Evolutionary conservation across 345 rosid genomes (phyloP).

Genomic region (Populus simonii): DNA sequence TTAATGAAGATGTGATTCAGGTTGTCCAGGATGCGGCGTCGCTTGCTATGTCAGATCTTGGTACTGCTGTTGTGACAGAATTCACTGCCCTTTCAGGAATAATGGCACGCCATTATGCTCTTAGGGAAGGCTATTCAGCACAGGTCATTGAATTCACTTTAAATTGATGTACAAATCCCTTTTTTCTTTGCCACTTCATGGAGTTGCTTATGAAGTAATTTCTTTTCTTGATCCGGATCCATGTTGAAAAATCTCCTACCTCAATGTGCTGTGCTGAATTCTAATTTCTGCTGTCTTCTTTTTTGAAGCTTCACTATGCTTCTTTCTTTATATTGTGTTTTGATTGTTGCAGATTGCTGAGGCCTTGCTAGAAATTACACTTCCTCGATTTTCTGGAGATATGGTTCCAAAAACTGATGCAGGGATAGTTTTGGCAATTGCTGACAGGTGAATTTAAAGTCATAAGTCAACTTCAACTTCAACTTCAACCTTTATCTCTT

Average conservation of each 20-base stretch:
- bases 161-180: neutral
- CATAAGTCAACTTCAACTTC: slow-evolving; percentile 9
- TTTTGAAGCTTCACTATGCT: slow-evolving; percentile 9
- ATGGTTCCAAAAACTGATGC: slow-evolving; percentile 73
- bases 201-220: neutral
- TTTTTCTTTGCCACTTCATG: slow-evolving; percentile 8
- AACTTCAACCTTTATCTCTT: neutral
- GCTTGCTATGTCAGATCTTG: slow-evolving; percentile 96
- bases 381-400: slow-evolving; percentile 94
- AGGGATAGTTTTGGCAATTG: slow-evolving; percentile 84
- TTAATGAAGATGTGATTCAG: slow-evolving; percentile 49
- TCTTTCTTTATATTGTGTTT: slow-evolving; percentile 6
- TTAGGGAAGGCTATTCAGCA: slow-evolving; percentile 79
- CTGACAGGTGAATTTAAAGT: slow-evolving; percentile 64
- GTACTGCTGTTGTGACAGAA: slow-evolving; percentile 87
- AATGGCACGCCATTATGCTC: slow-evolving; percentile 97
- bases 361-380: slow-evolving; percentile 79
- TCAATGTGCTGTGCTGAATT: neutral
- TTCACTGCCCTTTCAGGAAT: slow-evolving; percentile 88
- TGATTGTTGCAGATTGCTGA: slow-evolving; percentile 64
- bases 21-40: slow-evolving; percentile 74
- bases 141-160: slow-evolving; percentile 49
- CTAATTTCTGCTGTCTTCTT: neutral
- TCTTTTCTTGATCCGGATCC: neutral
- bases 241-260: neutral